Base-by-base conservation (phyloP, 805 yeast genomes). In the Ogataea allantospora region DNA sequence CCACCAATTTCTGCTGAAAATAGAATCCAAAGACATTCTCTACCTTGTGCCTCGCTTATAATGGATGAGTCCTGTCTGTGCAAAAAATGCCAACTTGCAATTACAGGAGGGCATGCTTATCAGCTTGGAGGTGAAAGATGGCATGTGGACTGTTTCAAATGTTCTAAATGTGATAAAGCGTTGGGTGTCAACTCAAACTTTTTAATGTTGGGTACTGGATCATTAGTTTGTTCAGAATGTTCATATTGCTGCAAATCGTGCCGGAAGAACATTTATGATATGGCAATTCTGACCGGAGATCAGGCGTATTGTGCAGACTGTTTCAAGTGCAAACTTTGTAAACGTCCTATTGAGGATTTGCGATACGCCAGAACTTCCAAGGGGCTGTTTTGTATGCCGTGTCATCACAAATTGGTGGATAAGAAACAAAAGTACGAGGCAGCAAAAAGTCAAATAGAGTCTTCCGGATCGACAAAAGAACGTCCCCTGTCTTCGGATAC, bases 71-170 rank as follows among this genome's bases (percentile, higher is more conserved):
- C 55, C 18, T 53, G 55, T 30, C 36, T 36, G 14, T 63, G 67
- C 43, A 59, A 59, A 35, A 55, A 53, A 36, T 75, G 80, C 47
- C 54, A 65, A 26, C 56, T 71, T 42, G 66, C 82, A 18, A 85
- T 91, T 33, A 75, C 75, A 13, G 95, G 87, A 53, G 96, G 96
- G 21, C 95, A 89, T 48, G 98, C 98, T 3, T 93, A 88, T 58
- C 98, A 91, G 58, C 68, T 91, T 33, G 96, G 96, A 16, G 95
- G 84, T 18, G 91, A 88, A 57, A 77, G 96, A 47, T 93, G 99
- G 99, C 99, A 93, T 60, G 83, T 88, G 40, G 75, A 83, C 46
- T 93, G 99, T 63, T 93, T 93, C 64, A 73, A 79, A 31, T 93
- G 99, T 63, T 83, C 95, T 38, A 83, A 83, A 50, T 93, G 99